A percentile compares a stretch with the other conserved stretches of the same genome.
phyloP scores from a whole-genome alignment of 495 filamentous ascomycete species.

The Pyronema omphalodes region DNA sequence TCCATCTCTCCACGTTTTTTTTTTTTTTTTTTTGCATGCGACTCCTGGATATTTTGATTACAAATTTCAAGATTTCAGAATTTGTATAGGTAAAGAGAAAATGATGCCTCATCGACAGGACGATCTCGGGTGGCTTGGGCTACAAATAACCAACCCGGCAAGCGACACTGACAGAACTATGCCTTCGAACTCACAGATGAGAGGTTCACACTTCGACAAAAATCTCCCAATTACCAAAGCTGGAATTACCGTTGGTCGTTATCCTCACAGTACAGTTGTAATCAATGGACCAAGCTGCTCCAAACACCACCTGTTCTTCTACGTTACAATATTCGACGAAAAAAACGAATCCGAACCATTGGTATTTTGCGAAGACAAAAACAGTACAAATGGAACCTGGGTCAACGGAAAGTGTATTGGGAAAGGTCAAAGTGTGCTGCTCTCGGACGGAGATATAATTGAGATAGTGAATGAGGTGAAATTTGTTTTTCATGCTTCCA shows the following conservation, averaged over 20 bases:
- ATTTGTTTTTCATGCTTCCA: conserved; percentile 11
- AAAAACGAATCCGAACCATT: conserved; percentile 25
- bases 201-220: not conserved
- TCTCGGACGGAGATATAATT: conserved; percentile 32
- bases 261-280: not conserved
- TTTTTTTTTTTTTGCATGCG: too few species aligned
- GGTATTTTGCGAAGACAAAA: conserved; percentile 35
- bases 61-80: too few species aligned
- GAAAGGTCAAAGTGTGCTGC: conserved; percentile 26
- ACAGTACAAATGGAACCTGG: conserved; percentile 30
- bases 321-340: conserved; percentile 31
- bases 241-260: not conserved
- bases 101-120: too few species aligned
- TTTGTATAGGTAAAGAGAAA: too few species aligned
- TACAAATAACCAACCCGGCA: too few species aligned
- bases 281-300: conserved; percentile 8
- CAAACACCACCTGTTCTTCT: conserved; percentile 32
- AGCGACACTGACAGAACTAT: too few species aligned
- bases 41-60: too few species aligned
- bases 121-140: too few species aligned
- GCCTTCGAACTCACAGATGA: too few species aligned
- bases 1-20: too few species aligned
- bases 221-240: not conserved
- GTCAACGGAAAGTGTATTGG: conserved; percentile 30
- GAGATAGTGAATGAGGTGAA: conserved; percentile 7